Evolutionary conservation across 305 asterid species (phyloP).

Genomic region (Rubia peregrina): DNA sequence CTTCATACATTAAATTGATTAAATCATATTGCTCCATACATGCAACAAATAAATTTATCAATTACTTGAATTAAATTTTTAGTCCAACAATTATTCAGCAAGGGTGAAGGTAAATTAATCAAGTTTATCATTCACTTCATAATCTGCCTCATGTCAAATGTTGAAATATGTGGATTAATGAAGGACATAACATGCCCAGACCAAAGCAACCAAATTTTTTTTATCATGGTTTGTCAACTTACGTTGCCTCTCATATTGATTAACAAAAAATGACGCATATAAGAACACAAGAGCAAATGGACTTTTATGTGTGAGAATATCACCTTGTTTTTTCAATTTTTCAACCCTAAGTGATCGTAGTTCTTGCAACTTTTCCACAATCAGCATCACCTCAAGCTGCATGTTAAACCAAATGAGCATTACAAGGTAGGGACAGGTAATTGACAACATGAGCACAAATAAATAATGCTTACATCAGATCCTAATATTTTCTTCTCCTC

Average conservation of each 20-base stretch:
- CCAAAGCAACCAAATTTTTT: background rate
- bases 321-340: slow-evolving; percentile 93
- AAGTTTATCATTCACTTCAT: background rate
- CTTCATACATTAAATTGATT: background rate
- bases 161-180: background rate
- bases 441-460: slow-evolving; percentile 3
- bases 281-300: background rate
- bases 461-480: slow-evolving; percentile 60
- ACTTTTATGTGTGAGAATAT: background rate
- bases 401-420: slow-evolving; percentile 20
- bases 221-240: background rate
- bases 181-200: background rate
- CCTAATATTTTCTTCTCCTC: slow-evolving; percentile 68
- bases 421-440: background rate
- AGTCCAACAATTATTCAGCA: background rate
- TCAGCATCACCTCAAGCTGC: slow-evolving; percentile 89
- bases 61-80: background rate
- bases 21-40: background rate
- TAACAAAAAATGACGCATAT: background rate
- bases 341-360: slow-evolving; percentile 78
- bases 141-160: background rate
- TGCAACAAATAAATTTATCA: background rate
- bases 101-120: background rate
- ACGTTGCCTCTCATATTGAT: background rate
- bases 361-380: slow-evolving; percentile 92